Percentiles rank a stretch among this genome's conserved stretches.
Evolutionary conservation across 2,329 filamentous ascomycete genomes (phyloP).

Genomic region (Paecilomyces sp.): DNA sequence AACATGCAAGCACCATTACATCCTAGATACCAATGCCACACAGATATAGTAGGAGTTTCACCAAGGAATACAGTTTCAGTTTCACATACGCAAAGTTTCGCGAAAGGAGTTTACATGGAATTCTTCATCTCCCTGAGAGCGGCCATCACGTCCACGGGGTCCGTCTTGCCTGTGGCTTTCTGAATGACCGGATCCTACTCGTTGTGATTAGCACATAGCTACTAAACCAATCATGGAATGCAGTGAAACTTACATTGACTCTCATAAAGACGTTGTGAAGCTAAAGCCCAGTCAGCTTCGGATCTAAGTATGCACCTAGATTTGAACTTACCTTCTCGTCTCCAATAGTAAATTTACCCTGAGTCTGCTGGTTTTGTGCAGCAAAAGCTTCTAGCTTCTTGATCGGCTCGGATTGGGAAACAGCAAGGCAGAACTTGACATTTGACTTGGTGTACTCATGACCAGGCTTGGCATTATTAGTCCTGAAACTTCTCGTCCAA

Average conservation of each 20-base stretch:
- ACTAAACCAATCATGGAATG: not conserved
- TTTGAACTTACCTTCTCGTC: constrained; percentile 72
- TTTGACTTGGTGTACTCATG: constrained; percentile 99
- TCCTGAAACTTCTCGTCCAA: not conserved
- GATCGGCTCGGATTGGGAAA: constrained; percentile 67
- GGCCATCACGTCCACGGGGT: constrained; percentile 77
- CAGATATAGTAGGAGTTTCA: not conserved
- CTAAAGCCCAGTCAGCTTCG: constrained; percentile 35
- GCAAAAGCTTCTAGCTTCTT: constrained; percentile 72
- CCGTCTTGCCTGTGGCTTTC: constrained; percentile 71
- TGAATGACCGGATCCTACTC: constrained; percentile 72
- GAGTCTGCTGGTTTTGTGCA: constrained; percentile 74
- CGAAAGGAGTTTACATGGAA: constrained; percentile 24
- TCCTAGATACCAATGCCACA: not conserved
- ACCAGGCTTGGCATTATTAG: constrained; percentile 57
- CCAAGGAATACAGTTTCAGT: not conserved
- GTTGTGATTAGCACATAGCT: constrained; percentile 5
- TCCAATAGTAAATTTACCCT: constrained; percentile 92
- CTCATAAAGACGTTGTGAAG: constrained; percentile 97
- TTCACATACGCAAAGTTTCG: not conserved
- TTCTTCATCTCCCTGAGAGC: constrained; percentile 83
- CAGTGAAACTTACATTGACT: constrained; percentile 55
- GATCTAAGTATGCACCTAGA: not conserved
- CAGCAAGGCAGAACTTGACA: constrained; percentile 75
- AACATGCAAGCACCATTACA: not conserved